Evolutionary conservation across 352 stramenopile genomes (phyloP).

Genomic region (Phytophthora hybrid): DNA sequence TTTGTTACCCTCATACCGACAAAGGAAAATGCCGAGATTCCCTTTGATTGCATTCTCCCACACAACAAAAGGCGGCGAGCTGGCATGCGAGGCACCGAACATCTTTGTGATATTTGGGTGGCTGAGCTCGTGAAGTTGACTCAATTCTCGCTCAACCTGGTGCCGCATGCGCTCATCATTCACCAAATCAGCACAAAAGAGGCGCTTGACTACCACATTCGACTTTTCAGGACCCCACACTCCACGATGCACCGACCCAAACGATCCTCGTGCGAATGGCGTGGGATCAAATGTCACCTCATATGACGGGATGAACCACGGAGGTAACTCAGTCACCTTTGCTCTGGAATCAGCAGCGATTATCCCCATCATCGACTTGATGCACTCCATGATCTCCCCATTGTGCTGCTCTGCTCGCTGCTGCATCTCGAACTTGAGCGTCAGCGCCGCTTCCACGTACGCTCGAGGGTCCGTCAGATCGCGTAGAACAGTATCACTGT

Average conservation of each 20-base stretch:
- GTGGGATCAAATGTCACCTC: conserved; percentile 21
- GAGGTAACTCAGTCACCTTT: neutral
- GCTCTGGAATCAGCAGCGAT: neutral
- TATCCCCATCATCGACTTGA: neutral
- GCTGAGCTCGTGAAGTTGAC: conserved; percentile 25
- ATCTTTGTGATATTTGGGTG: conserved; percentile 44
- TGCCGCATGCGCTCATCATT: neutral
- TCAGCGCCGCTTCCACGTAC: neutral
- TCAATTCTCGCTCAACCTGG: neutral
- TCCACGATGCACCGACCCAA: conserved; percentile 25
- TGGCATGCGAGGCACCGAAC: conserved; percentile 37
- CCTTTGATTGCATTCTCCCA: conserved; percentile 31
- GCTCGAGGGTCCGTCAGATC: neutral
- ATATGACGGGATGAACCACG: conserved; percentile 19
- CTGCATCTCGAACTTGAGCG: conserved; percentile 2
- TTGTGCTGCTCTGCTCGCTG: neutral
- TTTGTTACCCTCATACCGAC: neutral
- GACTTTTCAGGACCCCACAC: neutral
- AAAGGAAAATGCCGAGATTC: conserved; percentile 21
- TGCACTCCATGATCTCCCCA: neutral
- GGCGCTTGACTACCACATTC: conserved; percentile 41
- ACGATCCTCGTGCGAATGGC: conserved; percentile 19
- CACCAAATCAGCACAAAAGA: conserved; percentile 13
- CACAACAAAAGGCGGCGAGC: conserved; percentile 29
- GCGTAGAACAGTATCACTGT: neutral